Percentiles rank a stretch among this genome's conserved stretches.
Conservation (phyloP, 768 basidiomycete species). For the Leccinum ochraceum region DNA sequence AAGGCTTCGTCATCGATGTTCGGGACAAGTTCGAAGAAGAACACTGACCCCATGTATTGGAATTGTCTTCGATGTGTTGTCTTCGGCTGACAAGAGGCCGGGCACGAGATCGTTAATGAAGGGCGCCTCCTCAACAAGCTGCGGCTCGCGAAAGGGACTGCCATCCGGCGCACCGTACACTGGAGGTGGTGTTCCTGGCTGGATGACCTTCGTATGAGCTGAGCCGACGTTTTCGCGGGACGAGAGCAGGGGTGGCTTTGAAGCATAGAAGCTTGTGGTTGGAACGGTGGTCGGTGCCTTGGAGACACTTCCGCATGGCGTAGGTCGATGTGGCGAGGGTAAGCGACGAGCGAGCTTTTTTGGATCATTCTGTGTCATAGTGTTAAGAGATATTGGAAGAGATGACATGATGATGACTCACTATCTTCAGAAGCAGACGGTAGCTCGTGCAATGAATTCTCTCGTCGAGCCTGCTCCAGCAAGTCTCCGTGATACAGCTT, state of each 20-base stretch:
- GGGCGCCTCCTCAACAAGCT: constrained; percentile 49
- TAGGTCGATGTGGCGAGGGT: constrained; percentile 46
- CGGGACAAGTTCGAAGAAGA: constrained; percentile 60
- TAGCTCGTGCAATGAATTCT: no score
- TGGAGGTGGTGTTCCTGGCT: constrained; percentile 31
- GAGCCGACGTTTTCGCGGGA: constrained; percentile 38
- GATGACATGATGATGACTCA: neutral
- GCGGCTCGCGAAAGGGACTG: constrained; percentile 52
- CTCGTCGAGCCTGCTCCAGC: no score
- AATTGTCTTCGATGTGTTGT: constrained; percentile 9
- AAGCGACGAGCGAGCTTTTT: constrained; percentile 35
- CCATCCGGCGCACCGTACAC: constrained; percentile 23
- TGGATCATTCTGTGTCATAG: constrained; percentile 52
- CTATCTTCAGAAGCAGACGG: no score
- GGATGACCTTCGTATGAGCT: constrained; percentile 36
- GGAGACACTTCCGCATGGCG: constrained; percentile 34
- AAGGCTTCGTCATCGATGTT: constrained; percentile 55
- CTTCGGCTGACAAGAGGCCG: constrained; percentile 38
- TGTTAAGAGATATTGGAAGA: constrained; percentile 3
- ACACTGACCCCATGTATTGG: constrained; percentile 41
- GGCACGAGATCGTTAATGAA: constrained; percentile 38
- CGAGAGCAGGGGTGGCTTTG: constrained; percentile 40
- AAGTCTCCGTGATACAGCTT: no score
- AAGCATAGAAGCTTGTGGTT: constrained; percentile 29
- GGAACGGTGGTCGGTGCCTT: constrained; percentile 28